These are phyloP conservation scores for Leccinellum luteum DNA, from an alignment of 768 basidiomycete genomes.

Conservation along the genomic window DNA sequence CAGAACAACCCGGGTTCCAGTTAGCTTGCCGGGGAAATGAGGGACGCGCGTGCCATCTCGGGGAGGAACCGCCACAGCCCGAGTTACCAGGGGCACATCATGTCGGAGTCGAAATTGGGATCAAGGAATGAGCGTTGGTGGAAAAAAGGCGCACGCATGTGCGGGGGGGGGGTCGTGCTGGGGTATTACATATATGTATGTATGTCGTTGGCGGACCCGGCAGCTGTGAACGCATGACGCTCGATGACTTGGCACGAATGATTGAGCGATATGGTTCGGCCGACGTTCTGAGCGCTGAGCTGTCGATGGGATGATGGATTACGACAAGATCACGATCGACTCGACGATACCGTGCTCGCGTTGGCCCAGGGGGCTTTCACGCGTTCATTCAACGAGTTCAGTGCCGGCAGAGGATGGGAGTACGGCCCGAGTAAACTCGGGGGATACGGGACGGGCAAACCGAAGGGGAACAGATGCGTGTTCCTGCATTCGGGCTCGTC, in stretches of 20 bases:
- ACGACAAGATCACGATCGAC: background rate
- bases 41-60: background rate
- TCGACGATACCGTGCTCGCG: background rate
- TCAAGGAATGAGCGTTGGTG: background rate
- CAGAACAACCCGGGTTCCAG: background rate
- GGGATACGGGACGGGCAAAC: too few relatives aligned
- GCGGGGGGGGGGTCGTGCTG: background rate
- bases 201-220: background rate
- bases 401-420: background rate
- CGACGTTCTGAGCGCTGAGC: background rate
- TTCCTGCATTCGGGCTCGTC: background rate
- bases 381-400: background rate
- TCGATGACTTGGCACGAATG: too few relatives aligned
- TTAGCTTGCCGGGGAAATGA: background rate
- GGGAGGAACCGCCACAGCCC: background rate
- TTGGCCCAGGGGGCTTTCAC: background rate
- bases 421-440: background rate
- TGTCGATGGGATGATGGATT: too few relatives aligned
- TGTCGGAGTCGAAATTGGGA: background rate
- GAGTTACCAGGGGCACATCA: background rate
- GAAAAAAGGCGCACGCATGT: background rate
- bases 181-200: background rate
- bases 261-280: background rate
- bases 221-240: background rate
- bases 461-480: too few relatives aligned